Evolutionary conservation across 2,329 filamentous ascomycete genomes (phyloP).

Genomic region (Pyricularia pennisetigena): DNA sequence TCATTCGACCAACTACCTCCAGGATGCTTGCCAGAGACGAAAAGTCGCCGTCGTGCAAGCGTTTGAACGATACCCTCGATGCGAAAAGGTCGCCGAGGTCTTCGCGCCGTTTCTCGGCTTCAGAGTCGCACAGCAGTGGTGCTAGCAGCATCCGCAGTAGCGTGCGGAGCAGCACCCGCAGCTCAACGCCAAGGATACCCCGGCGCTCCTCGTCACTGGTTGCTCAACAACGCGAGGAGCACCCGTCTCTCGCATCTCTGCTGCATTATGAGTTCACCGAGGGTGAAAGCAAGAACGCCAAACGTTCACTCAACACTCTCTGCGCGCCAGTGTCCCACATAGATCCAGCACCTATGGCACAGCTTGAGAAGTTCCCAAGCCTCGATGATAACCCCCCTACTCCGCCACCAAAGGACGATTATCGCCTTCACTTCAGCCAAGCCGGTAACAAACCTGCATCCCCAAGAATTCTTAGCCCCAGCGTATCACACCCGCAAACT

Average conservation of each 20-base stretch:
- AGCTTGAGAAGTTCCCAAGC: conserved; percentile 7
- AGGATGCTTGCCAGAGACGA: conserved; percentile 50
- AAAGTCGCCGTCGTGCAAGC: conserved; percentile 10
- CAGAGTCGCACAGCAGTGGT: not conserved
- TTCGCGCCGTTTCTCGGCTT: not conserved
- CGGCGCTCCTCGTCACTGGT: conserved; percentile 11
- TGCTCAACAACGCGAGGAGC: conserved; percentile 10
- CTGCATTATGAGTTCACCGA: conserved; percentile 6
- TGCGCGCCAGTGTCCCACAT: conserved; percentile 7
- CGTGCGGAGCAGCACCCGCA: conserved; percentile 1
- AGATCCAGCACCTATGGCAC: conserved; percentile 1
- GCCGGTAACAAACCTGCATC: not conserved
- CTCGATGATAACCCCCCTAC: conserved; percentile 4
- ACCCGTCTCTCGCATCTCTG: conserved; percentile 9
- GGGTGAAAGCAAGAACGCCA: conserved; percentile 3
- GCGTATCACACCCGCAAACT: not conserved
- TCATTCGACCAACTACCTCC: conserved; percentile 42
- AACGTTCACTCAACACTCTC: not conserved
- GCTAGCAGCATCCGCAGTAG: not conserved
- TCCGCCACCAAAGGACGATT: conserved; percentile 9
- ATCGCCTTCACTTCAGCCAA: not conserved
- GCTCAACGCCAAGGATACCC: conserved; percentile 9
- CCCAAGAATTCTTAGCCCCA: not conserved
- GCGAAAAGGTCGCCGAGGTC: conserved; percentile 5
- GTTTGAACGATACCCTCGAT: conserved; percentile 15